A percentile compares a stretch with the other conserved stretches of the same genome.
Conservation (phyloP, 192 early-diverging fungal genomes). For the Coemansia sp. region DNA sequence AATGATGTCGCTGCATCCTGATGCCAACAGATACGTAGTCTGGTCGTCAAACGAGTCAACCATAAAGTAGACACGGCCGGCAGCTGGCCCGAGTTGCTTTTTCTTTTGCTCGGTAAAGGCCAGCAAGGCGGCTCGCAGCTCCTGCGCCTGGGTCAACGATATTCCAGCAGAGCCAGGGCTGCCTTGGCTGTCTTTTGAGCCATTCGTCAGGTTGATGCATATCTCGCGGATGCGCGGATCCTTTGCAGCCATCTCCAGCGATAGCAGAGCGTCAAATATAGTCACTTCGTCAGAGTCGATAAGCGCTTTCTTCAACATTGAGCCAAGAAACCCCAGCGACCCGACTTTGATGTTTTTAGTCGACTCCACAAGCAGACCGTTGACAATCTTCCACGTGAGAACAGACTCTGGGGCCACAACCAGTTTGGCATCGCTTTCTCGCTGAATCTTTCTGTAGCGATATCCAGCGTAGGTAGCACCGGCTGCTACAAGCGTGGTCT, state of each 20-base stretch:
- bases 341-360: background rate
- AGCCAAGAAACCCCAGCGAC: background rate
- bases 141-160: slow-evolving; percentile 64
- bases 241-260: slow-evolving; percentile 54
- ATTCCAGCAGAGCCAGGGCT: slow-evolving; percentile 20
- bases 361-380: slow-evolving; percentile 22
- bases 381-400: slow-evolving; percentile 25
- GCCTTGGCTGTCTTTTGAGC: background rate
- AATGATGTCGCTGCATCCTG: slow-evolving; percentile 63
- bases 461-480: slow-evolving; percentile 14
- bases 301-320: background rate
- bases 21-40: slow-evolving; percentile 64
- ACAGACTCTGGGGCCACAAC: slow-evolving; percentile 8
- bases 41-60: slow-evolving; percentile 72
- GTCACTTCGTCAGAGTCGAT: slow-evolving; percentile 14
- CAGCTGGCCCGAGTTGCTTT: slow-evolving; percentile 45
- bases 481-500: slow-evolving; percentile 10
- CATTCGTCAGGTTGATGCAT: slow-evolving; percentile 12
- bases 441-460: background rate
- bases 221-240: slow-evolving; percentile 52
- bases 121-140: slow-evolving; percentile 58
- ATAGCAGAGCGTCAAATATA: slow-evolving; percentile 46
- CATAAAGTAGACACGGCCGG: slow-evolving; percentile 59
- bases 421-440: background rate
- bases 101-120: slow-evolving; percentile 58